Base-by-base conservation (phyloP, 208 protist genomes). In the Novymonas esmeraldas region DNA sequence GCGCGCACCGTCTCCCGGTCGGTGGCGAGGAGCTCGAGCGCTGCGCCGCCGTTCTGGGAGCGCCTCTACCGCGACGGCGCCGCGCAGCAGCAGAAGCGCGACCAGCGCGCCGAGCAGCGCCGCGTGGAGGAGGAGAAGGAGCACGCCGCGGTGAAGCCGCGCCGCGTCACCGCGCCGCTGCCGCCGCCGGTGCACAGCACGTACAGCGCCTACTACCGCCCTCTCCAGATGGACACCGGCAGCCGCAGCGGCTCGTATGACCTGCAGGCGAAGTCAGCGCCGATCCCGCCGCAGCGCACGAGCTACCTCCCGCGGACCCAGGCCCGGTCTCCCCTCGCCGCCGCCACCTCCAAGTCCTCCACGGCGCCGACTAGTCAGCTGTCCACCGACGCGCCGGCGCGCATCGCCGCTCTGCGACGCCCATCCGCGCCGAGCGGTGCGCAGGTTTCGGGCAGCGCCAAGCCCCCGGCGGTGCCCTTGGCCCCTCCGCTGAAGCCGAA, bases 21-120 rank as follows among this genome's bases (percentile, higher is more conserved):
- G 34, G 22, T 31, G 54, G 36, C 9, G 36, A 46, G 16, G 22
- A 59, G 20, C 22, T 11, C n/a, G 2, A 44, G 24, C 34, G 36
- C 4, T 11, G 29, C 54, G 33, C 52, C 60, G 58, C 70, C 79
- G 4, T 67, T 81, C 29, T 85, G 79, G 79, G 70, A 76, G 61
- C 79, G 75, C 3, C 65, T 81, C 33, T 85, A 85, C 54, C 49
- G 49, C 46, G 56, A 81, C 26, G 69, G 70, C 20, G 64, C 74
- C 13, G 52, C 39, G 39, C 74, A 79, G 68, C 55, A 71, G 52
- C 41, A 70, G 45, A 63, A 58, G 46, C 55, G 61, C 16, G 59
- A 72, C 51, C 62, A 55, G 24, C 60, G 54, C 9, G 67, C 57
- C 3, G 64, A 76, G 64, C 58, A 65, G 63, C 48, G 33, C 10